Evolutionary conservation across 768 basidiomycete species (phyloP), one percentile per base, ranked within the genome.

Genomic region (Pisolithus tinctorius): DNA sequence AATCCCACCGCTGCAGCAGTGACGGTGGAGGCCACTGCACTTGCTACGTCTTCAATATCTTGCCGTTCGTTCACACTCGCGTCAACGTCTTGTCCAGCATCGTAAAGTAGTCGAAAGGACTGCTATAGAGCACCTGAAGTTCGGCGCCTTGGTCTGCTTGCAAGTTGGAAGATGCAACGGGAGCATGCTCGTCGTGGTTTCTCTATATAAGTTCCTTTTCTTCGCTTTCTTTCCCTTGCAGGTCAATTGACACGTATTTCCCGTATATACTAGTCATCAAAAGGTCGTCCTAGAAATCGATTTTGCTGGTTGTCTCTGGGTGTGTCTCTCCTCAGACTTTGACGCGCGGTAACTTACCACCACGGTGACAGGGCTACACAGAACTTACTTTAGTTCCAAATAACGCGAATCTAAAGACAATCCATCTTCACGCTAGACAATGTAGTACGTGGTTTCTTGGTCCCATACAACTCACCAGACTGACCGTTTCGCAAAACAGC

Each of bases 241-340:
- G 61, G 34, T 13, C 34, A 71, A 55, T 67, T 79, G 78, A 79
- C 81, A 66, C 73, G 67, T 58, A 47, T 4, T 55, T 60, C 65
- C 60, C 68, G 76, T 82, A 67, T 84, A 67, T 83, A 92, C 86
- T 84, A 90, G 87, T 71, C 89, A 95, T 72, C 95, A 97, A 79
- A 92, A 92, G 67, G 93, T 96, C 47, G 88, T 90, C 55, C 74
- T 97, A 58, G 92, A 95, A 72, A 83, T 97, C 55, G 91, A 94
- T 74, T 93, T 96, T 67, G 78, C 85, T 7, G 95, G 95, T 20
- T 76, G 77, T 63, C 77, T 93, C 61, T 88, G 87, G 80, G 93
- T 89, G 71, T 57, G 82, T 64, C 50, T 58, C 68, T 57, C 62
- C 63, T 50, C 45, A 55, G 47, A 52, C 55, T 50, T 27, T 54